Conservation (phyloP, 306 rosid species). For the Castanea mollissima region DNA sequence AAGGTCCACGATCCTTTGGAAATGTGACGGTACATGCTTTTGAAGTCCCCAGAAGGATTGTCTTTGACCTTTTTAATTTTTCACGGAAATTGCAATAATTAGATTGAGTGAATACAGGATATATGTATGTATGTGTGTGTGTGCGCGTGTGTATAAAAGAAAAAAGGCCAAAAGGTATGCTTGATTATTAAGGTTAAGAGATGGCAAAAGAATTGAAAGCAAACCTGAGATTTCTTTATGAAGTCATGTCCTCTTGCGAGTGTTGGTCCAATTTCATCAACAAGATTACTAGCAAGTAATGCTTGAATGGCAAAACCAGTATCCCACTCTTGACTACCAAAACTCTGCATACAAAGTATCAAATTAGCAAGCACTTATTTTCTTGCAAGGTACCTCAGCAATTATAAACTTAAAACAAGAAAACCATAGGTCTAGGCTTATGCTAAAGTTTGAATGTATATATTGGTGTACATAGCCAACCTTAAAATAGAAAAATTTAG, state of each 20-base stretch:
- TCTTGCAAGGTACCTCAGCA: background rate
- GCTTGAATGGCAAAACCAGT: slow-evolving; percentile 63
- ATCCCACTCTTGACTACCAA: slow-evolving; percentile 78
- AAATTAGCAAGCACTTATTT: background rate
- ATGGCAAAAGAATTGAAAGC: background rate
- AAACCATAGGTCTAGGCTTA: background rate
- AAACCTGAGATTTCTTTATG: slow-evolving; percentile 66
- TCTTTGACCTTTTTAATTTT: slow-evolving; percentile 41
- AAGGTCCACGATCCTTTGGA: slow-evolving; percentile 84
- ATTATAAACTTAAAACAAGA: background rate
- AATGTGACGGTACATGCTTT: slow-evolving; percentile 66
- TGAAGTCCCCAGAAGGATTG: slow-evolving; percentile 60
- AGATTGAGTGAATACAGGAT: background rate
- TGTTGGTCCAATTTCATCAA: slow-evolving; percentile 44
- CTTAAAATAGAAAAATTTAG: background rate
- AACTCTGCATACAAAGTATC: slow-evolving; percentile 34
- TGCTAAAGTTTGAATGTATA: background rate
- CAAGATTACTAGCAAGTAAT: slow-evolving; percentile 50
- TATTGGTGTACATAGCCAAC: background rate
- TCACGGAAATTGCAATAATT: background rate
- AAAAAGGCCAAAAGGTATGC: background rate
- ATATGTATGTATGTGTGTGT: too few relatives aligned
- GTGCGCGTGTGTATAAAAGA: background rate
- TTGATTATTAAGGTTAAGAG: background rate
- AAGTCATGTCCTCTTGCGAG: slow-evolving; percentile 62